A percentile compares a stretch with the other conserved stretches of the same genome.
These are phyloP conservation scores for Dryas integrifolia DNA, from an alignment of 331 rosid genomes.

Conservation along the genomic window DNA sequence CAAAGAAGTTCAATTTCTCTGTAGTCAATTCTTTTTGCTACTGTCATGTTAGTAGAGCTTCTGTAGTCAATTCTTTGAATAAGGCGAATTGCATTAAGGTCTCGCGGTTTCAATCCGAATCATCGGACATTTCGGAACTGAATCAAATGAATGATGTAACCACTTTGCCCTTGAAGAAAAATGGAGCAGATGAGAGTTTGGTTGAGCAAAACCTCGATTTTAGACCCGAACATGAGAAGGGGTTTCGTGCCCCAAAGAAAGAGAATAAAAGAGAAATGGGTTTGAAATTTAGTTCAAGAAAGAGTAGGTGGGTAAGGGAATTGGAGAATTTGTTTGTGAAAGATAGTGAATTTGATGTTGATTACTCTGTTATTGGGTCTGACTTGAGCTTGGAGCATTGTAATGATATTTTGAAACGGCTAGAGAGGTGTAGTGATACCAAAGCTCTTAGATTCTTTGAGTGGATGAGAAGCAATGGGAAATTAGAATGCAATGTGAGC, in stretches of 20 bases:
- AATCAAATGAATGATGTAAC: constrained; percentile 18
- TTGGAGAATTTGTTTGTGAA: constrained; percentile 37
- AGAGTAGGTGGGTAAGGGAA: constrained; percentile 31
- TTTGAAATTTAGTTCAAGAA: constrained; percentile 31
- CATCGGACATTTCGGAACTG: constrained; percentile 22
- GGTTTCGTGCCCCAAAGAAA: constrained; percentile 26
- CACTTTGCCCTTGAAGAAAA: constrained; percentile 7
- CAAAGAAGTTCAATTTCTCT: constrained; percentile 32
- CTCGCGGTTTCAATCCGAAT: constrained; percentile 34
- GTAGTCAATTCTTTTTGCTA: constrained; percentile 20
- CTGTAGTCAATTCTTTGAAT: constrained; percentile 31
- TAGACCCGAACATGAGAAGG: constrained; percentile 31
- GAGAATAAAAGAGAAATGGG: constrained; percentile 26
- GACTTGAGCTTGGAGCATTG: constrained; percentile 54
- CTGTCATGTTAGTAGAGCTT: constrained; percentile 37
- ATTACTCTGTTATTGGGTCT: constrained; percentile 47
- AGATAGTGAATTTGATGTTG: constrained; percentile 54
- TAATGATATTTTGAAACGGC: constrained; percentile 57
- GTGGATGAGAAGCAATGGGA: constrained; percentile 69
- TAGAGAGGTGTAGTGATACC: constrained; percentile 44
- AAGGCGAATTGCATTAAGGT: constrained; percentile 37
- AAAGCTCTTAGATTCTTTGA: constrained; percentile 57
- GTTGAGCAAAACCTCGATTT: constrained; percentile 26
- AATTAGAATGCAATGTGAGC: constrained; percentile 43
- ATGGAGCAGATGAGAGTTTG: constrained; percentile 17